phyloP scores from a whole-genome alignment of 23 red algal species.

The Rhodosorus marinus region DNA sequence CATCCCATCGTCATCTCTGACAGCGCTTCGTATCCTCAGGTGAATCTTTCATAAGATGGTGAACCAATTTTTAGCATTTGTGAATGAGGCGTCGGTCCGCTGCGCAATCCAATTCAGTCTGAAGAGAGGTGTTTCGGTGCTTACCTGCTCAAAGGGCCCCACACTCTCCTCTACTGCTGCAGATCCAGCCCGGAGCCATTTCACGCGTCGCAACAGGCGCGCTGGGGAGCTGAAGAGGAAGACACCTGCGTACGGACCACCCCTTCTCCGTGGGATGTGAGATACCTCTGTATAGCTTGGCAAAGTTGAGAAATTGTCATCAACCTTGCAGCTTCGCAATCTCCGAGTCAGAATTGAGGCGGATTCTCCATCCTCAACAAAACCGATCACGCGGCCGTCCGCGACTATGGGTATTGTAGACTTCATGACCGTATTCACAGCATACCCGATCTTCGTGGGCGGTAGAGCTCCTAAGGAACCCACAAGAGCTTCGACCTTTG shows the following conservation, averaged over 20 bases:
- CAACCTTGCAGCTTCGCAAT: conserved; percentile 23
- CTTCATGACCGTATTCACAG: no score
- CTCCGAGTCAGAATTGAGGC: conserved; percentile 13
- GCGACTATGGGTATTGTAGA: conserved; percentile 79
- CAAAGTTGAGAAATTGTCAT: conserved; percentile 6
- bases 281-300: conserved; percentile 22
- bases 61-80: no score
- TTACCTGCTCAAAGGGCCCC: no score
- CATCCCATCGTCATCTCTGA: not conserved
- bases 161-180: not conserved
- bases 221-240: conserved; percentile 41
- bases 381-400: conserved; percentile 60
- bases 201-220: conserved; percentile 56
- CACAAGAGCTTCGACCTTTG: conserved; percentile 13
- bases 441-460: no score
- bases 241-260: conserved; percentile 2
- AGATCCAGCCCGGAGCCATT: conserved; percentile 33
- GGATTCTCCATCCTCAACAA: conserved; percentile 6
- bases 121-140: no score
- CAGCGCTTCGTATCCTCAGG: no score
- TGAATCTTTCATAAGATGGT: no score
- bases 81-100: no score
- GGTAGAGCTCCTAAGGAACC: conserved; percentile 16
- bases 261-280: conserved; percentile 5
- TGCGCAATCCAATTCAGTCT: no score